Evolutionary conservation across 306 rosid genomes (phyloP).

Genomic region (Pterocarpus macrocarpus): DNA sequence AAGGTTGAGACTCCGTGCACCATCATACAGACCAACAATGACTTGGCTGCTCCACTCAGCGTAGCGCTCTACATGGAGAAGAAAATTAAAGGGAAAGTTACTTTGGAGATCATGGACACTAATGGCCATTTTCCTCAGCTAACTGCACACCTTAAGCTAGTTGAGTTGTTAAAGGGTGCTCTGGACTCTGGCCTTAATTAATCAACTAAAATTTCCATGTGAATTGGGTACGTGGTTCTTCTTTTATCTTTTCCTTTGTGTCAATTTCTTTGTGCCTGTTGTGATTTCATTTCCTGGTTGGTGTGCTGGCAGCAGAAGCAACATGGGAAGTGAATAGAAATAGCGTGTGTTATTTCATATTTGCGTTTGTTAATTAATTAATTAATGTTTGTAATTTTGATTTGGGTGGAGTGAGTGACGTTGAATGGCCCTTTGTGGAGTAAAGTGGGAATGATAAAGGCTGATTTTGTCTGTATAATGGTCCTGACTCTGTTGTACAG

Average conservation of each 20-base stretch:
- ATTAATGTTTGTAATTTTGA: neutral
- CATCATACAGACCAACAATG: constrained; percentile 61
- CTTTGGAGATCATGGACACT: constrained; percentile 57
- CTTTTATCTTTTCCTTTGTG: too few relatives aligned
- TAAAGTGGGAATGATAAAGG: too few relatives aligned
- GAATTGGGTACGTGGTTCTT: too few relatives aligned
- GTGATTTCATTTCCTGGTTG: neutral
- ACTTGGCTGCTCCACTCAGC: constrained; percentile 61
- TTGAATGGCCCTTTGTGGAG: too few relatives aligned
- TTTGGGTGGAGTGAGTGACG: neutral
- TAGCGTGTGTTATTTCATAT: neutral
- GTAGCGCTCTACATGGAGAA: constrained; percentile 67
- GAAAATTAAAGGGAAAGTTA: constrained; percentile 62
- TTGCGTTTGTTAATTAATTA: too few relatives aligned
- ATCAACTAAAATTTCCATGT: too few relatives aligned
- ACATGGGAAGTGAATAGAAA: too few relatives aligned
- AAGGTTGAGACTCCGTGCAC: constrained; percentile 55
- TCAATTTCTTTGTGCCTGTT: too few relatives aligned
- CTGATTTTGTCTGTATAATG: too few relatives aligned
- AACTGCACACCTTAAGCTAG: constrained; percentile 68
- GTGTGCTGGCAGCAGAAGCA: neutral
- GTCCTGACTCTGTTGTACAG: too few relatives aligned
- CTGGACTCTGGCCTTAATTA: constrained; percentile 16
- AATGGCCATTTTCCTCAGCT: constrained; percentile 74
- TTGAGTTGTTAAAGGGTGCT: constrained; percentile 56